A percentile compares a stretch with the other conserved stretches of the same genome.
phyloP scores from a whole-genome alignment of 2,329 filamentous ascomycete genomes.

The Microdochium trichocladiopsis region DNA sequence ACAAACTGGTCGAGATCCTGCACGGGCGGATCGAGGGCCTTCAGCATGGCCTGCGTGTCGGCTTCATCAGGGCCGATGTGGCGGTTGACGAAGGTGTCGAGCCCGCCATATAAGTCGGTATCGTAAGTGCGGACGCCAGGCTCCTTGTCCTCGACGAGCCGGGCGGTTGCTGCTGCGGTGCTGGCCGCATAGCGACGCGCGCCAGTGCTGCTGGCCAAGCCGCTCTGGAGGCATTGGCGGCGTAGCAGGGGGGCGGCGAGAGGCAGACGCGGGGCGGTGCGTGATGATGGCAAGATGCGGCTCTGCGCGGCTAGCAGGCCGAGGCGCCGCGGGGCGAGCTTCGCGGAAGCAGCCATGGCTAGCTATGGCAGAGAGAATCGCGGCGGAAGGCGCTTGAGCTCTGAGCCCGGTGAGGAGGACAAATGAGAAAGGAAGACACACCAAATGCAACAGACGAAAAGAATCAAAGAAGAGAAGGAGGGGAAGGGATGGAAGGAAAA shows the following conservation, averaged over 20 bases:
- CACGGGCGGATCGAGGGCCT: conserved; percentile 66
- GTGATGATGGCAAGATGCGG: conserved; percentile 9
- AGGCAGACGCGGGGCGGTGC: conserved; percentile 8
- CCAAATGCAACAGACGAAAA: not conserved
- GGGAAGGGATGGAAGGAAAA: not conserved
- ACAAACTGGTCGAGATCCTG: conserved; percentile 76
- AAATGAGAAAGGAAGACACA: not conserved
- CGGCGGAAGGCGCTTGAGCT: not conserved
- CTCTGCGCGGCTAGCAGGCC: conserved; percentile 18
- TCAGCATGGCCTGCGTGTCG: conserved; percentile 72
- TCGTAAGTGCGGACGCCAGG: conserved; percentile 9
- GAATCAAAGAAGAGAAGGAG: not conserved
- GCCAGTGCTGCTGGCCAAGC: not conserved
- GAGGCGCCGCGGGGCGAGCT: conserved; percentile 16
- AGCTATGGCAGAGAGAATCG: not conserved
- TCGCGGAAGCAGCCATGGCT: conserved; percentile 17
- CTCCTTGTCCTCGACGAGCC: conserved; percentile 9
- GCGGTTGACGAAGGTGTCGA: conserved; percentile 67
- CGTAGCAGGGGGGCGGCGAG: conserved; percentile 12
- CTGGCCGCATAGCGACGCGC: not conserved
- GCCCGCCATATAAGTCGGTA: conserved; percentile 16
- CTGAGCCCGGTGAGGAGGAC: not conserved
- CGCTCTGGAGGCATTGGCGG: conserved; percentile 9
- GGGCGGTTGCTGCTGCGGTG: conserved; percentile 3
- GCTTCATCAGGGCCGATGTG: conserved; percentile 78